Conservation (phyloP, 2,329 filamentous ascomycete genomes). For the Fusarium nematophilum region DNA sequence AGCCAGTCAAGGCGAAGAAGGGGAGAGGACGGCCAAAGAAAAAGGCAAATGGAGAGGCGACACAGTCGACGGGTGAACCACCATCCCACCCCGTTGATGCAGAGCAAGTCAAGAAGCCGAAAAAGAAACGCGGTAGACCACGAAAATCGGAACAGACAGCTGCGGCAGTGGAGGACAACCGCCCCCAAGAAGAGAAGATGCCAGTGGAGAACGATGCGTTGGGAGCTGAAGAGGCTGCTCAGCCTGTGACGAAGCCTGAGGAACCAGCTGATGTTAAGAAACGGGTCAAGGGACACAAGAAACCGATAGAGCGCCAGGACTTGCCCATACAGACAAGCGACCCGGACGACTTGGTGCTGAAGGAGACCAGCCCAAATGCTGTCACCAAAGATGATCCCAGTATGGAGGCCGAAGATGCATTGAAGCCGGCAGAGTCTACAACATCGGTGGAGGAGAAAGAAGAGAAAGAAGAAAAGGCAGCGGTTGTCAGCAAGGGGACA, state of each 20-base stretch:
- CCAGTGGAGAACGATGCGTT: slow-evolving; percentile 7
- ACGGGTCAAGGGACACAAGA: not conserved
- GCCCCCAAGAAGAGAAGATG: slow-evolving; percentile 1
- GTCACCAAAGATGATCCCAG: not conserved
- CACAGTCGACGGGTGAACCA: slow-evolving; percentile 15
- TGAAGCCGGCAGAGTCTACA: slow-evolving; percentile 1
- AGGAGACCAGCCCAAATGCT: slow-evolving; percentile 21
- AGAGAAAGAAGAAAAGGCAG: slow-evolving; percentile 4
- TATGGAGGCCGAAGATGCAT: slow-evolving; percentile 5
- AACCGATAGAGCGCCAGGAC: not conserved
- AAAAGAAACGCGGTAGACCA: slow-evolving; percentile 57
- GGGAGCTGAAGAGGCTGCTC: slow-evolving; percentile 10
- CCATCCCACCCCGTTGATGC: slow-evolving; percentile 9
- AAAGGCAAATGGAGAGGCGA: slow-evolving; percentile 23
- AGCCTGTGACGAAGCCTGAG: slow-evolving; percentile 9
- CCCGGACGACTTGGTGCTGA: slow-evolving; percentile 3
- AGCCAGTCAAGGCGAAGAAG: slow-evolving; percentile 42
- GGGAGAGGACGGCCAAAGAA: slow-evolving; percentile 50
- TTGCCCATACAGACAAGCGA: not conserved
- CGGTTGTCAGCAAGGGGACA: slow-evolving; percentile 11
- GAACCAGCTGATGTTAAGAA: slow-evolving; percentile 2
- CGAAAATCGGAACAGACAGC: slow-evolving; percentile 49
- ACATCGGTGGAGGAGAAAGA: slow-evolving; percentile 7
- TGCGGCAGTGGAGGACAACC: slow-evolving; percentile 9
- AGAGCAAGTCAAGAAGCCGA: slow-evolving; percentile 31